Evolutionary conservation across 441 rosid species (phyloP), one percentile per base, ranked within the genome.

Genomic region (Euphorbia corollata): DNA sequence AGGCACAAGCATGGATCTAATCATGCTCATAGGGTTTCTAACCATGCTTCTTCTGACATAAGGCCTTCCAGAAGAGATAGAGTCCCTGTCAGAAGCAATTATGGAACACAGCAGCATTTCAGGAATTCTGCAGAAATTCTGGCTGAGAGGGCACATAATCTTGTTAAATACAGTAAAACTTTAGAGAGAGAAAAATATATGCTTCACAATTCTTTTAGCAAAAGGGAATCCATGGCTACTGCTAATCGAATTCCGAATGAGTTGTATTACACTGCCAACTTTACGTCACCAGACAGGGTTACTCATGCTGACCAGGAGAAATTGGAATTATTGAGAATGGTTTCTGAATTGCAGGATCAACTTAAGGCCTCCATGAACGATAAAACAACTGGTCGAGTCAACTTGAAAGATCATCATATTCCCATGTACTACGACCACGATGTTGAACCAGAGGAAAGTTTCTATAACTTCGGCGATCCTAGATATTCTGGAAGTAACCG

Each of bases 341-440:
- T 84, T 65, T 58, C 70, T 78, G 93, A 87, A 73, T 84, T 87
- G 75, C 83, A 83, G 77, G 84, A 81, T 72, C 79, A 81, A 81
- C 79, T 87, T 60, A 84, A 75, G 72, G 67, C 84, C 70, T 72
- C 73, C 57, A 67, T 82, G 72, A 74, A 74, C 62, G 82, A 69
- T 56, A 71, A 67, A 11, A 61, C 70, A 36, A 81, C 73, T 65
- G 81, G 77, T 54, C 78, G 65, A 56, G 73, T 68, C 65, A 12
- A 65, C 15, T 56, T 78, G 75, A 69, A 56, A 61, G 77, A 80
- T 65, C 78, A 69, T 36, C 67, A 51, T 13, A 23, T 22, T 63
- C 72, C 82, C 38, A 22, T 47, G 24, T 73, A 59, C 67, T 43
- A 61, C 38, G 61, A 72, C 68, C 61, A 57, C 20, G 75, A 71